Percentiles rank a stretch among this genome's conserved stretches.
These are phyloP conservation scores for Symbiodinium natans DNA, from an alignment of 73 alveolate species.

Conservation along the genomic window DNA sequence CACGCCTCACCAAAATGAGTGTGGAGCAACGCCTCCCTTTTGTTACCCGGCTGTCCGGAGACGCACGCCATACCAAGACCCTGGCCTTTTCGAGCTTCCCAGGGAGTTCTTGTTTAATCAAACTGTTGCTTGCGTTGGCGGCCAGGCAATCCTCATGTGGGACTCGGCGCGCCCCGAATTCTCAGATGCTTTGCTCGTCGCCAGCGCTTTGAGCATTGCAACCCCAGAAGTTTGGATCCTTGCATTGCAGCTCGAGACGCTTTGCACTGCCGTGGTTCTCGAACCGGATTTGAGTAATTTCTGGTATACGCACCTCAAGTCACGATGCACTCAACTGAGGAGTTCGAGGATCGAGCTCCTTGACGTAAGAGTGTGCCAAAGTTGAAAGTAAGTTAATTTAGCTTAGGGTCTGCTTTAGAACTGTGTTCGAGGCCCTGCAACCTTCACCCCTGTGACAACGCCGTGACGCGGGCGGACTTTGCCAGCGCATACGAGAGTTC, in stretches of 20 bases:
- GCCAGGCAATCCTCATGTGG: constrained; percentile 62
- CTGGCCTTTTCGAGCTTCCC: too few relatives aligned
- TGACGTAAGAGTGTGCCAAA: neutral
- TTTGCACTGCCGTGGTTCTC: too few relatives aligned
- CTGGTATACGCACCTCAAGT: too few relatives aligned
- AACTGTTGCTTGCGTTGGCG: too few relatives aligned
- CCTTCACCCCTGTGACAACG: neutral
- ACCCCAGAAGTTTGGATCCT: constrained; percentile 11
- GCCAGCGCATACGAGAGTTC: neutral
- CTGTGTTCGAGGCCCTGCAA: neutral
- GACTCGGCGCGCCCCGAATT: constrained; percentile 30
- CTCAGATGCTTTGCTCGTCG: constrained; percentile 32
- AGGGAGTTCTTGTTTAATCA: too few relatives aligned
- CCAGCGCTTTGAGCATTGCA: constrained; percentile 10
- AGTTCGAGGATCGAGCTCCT: neutral
- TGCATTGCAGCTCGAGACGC: neutral
- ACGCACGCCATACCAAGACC: too few relatives aligned
- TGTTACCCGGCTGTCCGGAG: too few relatives aligned
- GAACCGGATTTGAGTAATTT: too few relatives aligned
- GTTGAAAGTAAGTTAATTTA: neutral
- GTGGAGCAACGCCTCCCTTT: too few relatives aligned
- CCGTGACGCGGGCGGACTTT: neutral
- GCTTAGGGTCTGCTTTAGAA: neutral
- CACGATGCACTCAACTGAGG: too few relatives aligned
- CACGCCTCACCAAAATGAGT: too few relatives aligned